Evolutionary conservation across 2,329 filamentous ascomycete genomes (phyloP), one percentile per base, ranked within the genome.

Genomic region (Paracorniculantispora psalliotae): DNA sequence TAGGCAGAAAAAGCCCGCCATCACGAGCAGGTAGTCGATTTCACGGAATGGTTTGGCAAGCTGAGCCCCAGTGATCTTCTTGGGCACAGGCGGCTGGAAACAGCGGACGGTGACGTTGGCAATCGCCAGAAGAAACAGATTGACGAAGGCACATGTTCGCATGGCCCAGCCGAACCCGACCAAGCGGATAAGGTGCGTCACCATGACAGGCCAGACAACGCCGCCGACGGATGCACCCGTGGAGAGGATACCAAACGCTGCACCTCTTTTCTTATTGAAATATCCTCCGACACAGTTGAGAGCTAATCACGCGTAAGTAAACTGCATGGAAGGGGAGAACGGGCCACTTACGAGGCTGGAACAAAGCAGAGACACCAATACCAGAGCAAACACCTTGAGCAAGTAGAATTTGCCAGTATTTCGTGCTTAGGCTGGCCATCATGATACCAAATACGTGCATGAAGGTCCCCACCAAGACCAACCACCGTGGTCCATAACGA

Each of bases 391-490:
- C 65, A 4, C 72, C 71, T 56, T 77, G 75, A 0, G 73, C 63
- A 1, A 78, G 64, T 10, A 77, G 66, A 55, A 77, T 69, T 47
- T 77, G 74, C 51, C 72, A 77, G 64, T 77, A 77, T 44, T 75
- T 57, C 0, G 62, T 71, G n/a, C 67, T 65, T 8, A 88, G 69
- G 8, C 77, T 81, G 0, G 81, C 76, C 83, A 87, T 86, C 82
- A 88, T 86, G 5, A 88, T 66, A 2, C 82, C 80, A 57, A 87
- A 81, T 17, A 87, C 79, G 58, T 86, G 81, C 35, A 85, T 66
- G 55, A 85, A 69, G 0, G 76, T 79, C 17, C 84, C 84, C 13
- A 68, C 66, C 1, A 83, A 35, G 1, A 87, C 67, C 0, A 89
- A 71, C 49, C 73, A 78, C 28, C 80, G 77, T 0, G 86, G 84